These are phyloP conservation scores for Ceriops zippeliana DNA, from an alignment of 345 rosid genomes.

Conservation along the genomic window DNA sequence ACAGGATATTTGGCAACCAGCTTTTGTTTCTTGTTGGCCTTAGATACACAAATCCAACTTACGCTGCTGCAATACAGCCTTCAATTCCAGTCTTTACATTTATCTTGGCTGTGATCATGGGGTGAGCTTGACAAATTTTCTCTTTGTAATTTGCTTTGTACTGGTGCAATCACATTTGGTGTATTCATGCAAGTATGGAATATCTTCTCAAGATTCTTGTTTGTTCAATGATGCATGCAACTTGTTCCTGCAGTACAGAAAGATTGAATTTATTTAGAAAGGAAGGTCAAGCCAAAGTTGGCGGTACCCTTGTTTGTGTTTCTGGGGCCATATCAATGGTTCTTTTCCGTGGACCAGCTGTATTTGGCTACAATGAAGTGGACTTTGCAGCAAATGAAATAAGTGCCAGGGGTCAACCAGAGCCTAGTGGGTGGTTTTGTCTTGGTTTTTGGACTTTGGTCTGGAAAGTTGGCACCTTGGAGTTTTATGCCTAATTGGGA, in stretches of 20 bases:
- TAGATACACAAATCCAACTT: slow-evolving; percentile 92
- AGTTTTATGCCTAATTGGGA: slow-evolving; percentile 89
- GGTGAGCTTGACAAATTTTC: slow-evolving; percentile 45
- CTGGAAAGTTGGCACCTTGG: slow-evolving; percentile 83
- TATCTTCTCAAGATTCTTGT: slow-evolving; percentile 2
- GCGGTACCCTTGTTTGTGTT: slow-evolving; percentile 80
- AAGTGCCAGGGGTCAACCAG: slow-evolving; percentile 81
- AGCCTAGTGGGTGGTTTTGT: slow-evolving; percentile 76
- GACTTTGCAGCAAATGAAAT: slow-evolving; percentile 56
- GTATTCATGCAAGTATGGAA: background rate
- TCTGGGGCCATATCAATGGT: slow-evolving; percentile 84
- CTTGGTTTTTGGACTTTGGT: slow-evolving; percentile 55
- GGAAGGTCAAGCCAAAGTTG: slow-evolving; percentile 92
- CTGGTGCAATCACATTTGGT: background rate
- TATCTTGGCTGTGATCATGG: slow-evolving; percentile 82
- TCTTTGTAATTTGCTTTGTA: background rate
- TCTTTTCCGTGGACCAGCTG: slow-evolving; percentile 79
- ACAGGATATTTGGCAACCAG: slow-evolving; percentile 97
- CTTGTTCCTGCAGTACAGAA: slow-evolving; percentile 85
- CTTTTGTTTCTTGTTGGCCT: slow-evolving; percentile 92
- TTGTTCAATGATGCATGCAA: slow-evolving; percentile 16
- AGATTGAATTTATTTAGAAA: slow-evolving; percentile 65
- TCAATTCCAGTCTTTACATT: slow-evolving; percentile 96
- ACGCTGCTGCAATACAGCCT: slow-evolving; percentile 98
- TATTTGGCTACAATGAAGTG: slow-evolving; percentile 54